Evolutionary conservation across 345 rosid genomes (phyloP).

Genomic region (Turnera subulata): DNA sequence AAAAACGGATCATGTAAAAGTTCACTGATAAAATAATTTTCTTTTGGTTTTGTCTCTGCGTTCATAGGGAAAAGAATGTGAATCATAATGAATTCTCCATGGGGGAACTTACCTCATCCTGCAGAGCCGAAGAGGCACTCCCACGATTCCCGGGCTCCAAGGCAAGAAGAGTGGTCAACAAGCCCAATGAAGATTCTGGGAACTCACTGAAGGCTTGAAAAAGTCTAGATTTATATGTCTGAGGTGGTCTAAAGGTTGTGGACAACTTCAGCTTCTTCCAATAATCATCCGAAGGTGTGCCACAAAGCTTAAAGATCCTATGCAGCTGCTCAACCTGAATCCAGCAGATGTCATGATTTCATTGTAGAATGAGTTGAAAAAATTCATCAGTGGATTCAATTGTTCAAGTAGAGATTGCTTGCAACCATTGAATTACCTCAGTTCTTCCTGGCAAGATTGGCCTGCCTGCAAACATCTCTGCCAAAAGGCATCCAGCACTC

Average conservation of each 20-base stretch:
- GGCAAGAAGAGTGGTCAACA: conserved; percentile 53
- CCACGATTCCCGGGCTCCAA: conserved; percentile 52
- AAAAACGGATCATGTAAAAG: neutral
- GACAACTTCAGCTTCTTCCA: conserved; percentile 73
- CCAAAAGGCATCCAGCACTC: conserved; percentile 70
- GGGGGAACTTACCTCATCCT: conserved; percentile 34
- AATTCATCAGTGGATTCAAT: neutral
- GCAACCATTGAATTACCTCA: conserved; percentile 32
- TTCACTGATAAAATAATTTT: neutral
- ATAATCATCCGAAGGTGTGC: conserved; percentile 82
- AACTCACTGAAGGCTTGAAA: conserved; percentile 35
- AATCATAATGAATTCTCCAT: neutral
- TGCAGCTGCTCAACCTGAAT: conserved; percentile 83
- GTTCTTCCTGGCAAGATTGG: conserved; percentile 61
- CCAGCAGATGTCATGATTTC: neutral
- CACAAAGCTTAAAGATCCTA: conserved; percentile 76
- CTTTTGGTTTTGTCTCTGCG: neutral
- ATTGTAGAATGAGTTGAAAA: neutral
- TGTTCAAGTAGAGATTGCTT: neutral
- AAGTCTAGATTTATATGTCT: conserved; percentile 37
- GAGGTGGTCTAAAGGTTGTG: conserved; percentile 50
- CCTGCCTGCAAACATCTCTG: conserved; percentile 53
- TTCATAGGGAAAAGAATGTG: neutral
- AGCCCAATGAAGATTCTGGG: conserved; percentile 47
- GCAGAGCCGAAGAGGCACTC: conserved; percentile 42